Evolutionary conservation across 1,284 basidiomycete genomes (phyloP), one percentile per base, ranked within the genome.

Genomic region (Pyrrhoderma noxium): DNA sequence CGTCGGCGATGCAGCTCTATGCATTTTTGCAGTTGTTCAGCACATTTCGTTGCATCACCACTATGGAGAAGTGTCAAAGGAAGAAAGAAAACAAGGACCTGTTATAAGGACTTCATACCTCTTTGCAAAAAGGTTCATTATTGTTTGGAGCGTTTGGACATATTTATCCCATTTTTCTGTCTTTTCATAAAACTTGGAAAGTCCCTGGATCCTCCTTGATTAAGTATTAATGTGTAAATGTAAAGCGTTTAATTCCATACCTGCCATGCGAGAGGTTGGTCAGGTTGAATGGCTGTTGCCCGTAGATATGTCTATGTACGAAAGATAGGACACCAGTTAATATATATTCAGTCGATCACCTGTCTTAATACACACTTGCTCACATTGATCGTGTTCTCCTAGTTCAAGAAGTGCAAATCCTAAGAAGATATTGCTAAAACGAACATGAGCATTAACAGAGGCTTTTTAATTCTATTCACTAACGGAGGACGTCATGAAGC

Each of bases 221-320:
- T 27, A 34, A 16, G 47, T 27, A 13, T 40, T 36, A 49, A 2
- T 8, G 36, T 46, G 27, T 16, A 11, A 37, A 1, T 27, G 44
- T 40, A 52, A 25, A n/a, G 38, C 13, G n/a, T 41, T 50, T 18
- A 13, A 11, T 1, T n/a, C 65, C 69, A 18, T 57, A 82, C 87
- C 79, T 90, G 89, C 83, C 83, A 84, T 7, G 89, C 89, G 16
- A 90, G 70, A 2, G 74, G 67, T 60, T 89, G 82, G 1, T 78
- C 74, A 4, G 81, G 77, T 53, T 79, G 78, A 16, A 78, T 53
- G n/a, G 72, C 68, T 45, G 81, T 85, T 1, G 91, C 92, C 57
- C 76, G 84, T 31, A 74, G 74, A 63, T 92, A 94, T 23, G 77
- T 75, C 91, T 93, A 57, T 52, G 38, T 31, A 56, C 21, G 54